phyloP scores from a whole-genome alignment of 441 rosid species.

The Lagerstroemia fauriei region DNA sequence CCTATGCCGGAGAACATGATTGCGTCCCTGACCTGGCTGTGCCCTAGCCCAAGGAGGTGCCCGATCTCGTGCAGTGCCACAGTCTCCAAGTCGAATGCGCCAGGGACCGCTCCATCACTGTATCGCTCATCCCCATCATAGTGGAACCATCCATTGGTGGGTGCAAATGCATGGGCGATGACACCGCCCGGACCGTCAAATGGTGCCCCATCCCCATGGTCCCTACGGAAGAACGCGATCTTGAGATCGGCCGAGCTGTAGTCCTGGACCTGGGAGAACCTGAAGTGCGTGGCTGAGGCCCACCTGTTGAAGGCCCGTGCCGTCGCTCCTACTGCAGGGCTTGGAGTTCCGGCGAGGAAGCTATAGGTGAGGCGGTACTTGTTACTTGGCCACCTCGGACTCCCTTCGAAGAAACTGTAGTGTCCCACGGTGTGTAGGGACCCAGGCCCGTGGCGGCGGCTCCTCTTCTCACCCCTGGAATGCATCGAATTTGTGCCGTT shows the following conservation, averaged over 20 bases:
- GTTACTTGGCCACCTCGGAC: slow-evolving; percentile 15
- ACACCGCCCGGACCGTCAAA: slow-evolving; percentile 21
- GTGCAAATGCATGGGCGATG: slow-evolving; percentile 33
- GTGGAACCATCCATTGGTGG: slow-evolving; percentile 27
- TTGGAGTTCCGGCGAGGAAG: not conserved
- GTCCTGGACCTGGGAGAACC: slow-evolving; percentile 6
- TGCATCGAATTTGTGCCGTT: not conserved
- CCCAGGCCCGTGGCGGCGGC: not conserved
- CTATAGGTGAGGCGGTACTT: slow-evolving; percentile 23
- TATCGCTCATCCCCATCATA: slow-evolving; percentile 32
- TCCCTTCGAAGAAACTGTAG: slow-evolving; percentile 16
- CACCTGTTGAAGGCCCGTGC: slow-evolving; percentile 22
- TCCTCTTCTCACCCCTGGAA: not conserved
- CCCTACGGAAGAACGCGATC: slow-evolving; percentile 16
- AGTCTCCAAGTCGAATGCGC: slow-evolving; percentile 1
- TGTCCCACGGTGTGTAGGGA: slow-evolving; percentile 21
- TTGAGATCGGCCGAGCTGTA: not conserved
- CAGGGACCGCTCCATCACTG: not conserved
- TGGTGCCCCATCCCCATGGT: slow-evolving; percentile 23
- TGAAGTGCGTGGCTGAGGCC: slow-evolving; percentile 15
- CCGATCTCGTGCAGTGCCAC: slow-evolving; percentile 22
- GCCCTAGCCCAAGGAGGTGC: slow-evolving; percentile 13
- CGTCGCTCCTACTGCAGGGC: not conserved
- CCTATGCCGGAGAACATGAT: not conserved
- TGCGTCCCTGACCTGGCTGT: slow-evolving; percentile 2